Evolutionary conservation across 257 asterid genomes (phyloP).

Genomic region (Verbena officinalis): DNA sequence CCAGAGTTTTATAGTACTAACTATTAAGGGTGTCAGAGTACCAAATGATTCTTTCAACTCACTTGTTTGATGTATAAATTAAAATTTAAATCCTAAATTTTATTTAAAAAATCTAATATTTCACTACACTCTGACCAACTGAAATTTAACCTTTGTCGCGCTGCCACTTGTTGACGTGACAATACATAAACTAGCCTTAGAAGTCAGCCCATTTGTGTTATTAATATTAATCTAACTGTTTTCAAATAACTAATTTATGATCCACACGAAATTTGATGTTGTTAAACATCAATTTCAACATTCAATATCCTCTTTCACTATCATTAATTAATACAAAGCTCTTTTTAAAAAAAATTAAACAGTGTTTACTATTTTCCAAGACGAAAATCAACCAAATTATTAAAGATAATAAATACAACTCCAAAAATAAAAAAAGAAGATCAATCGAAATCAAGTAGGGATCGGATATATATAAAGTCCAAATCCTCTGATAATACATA

Average conservation of each 20-base stretch:
- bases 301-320: background rate
- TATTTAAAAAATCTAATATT: no score
- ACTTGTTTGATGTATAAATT: no score
- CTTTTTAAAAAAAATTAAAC: no score
- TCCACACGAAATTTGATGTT: background rate
- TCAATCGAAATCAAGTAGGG: background rate
- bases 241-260: conserved; percentile 8
- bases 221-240: background rate
- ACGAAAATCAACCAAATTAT: background rate
- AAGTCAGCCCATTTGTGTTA: conserved; percentile 21
- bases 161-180: background rate
- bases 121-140: no score
- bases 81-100: no score
- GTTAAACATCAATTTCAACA: background rate
- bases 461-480: background rate
- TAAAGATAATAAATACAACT: background rate
- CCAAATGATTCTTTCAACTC: no score
- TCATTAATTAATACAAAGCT: no score
- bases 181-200: background rate
- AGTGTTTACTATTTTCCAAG: background rate
- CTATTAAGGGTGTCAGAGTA: no score
- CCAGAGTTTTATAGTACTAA: no score
- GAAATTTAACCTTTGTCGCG: no score
- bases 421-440: background rate
- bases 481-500: background rate